Evolutionary conservation across 192 early-diverging fungal species (phyloP).

Genomic region (Podochytrium sp.): DNA sequence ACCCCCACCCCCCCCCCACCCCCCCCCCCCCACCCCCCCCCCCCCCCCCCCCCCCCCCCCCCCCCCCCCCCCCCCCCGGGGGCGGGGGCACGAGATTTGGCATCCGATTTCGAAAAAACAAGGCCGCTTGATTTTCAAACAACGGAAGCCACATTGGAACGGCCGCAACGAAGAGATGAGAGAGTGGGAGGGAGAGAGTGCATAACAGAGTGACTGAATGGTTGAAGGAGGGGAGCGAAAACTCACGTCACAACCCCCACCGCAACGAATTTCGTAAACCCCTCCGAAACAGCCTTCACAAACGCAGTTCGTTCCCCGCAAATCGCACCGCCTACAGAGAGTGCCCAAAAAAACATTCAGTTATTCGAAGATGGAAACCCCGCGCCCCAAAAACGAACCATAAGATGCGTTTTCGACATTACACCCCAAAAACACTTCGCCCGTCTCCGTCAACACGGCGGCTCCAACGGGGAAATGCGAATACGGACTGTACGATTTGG

Average conservation of each 20-base stretch:
- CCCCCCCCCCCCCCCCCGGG: no score
- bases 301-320: slow-evolving; percentile 92
- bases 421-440: slow-evolving; percentile 67
- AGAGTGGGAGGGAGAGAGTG: not conserved
- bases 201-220: no score
- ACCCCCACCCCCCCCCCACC: no score
- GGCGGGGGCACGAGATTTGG: no score
- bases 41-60: no score
- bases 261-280: slow-evolving; percentile 72
- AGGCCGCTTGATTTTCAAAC: no score
- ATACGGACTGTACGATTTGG: slow-evolving; percentile 85
- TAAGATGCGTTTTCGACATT: slow-evolving; percentile 93
- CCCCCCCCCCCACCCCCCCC: no score
- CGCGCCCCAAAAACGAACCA: no score
- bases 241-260: slow-evolving; percentile 78
- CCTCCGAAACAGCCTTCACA: slow-evolving; percentile 86
- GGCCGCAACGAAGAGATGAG: not conserved
- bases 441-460: slow-evolving; percentile 71
- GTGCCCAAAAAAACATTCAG: not conserved
- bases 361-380: no score
- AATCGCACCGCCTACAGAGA: slow-evolving; percentile 63
- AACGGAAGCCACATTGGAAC: no score
- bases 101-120: no score
- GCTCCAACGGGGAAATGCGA: slow-evolving; percentile 91
- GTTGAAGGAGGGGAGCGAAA: no score